Percentiles rank a stretch among this genome's conserved stretches.
Conservation (phyloP, 1,139 yeast genomes). For the Suhomyces kunorum region DNA sequence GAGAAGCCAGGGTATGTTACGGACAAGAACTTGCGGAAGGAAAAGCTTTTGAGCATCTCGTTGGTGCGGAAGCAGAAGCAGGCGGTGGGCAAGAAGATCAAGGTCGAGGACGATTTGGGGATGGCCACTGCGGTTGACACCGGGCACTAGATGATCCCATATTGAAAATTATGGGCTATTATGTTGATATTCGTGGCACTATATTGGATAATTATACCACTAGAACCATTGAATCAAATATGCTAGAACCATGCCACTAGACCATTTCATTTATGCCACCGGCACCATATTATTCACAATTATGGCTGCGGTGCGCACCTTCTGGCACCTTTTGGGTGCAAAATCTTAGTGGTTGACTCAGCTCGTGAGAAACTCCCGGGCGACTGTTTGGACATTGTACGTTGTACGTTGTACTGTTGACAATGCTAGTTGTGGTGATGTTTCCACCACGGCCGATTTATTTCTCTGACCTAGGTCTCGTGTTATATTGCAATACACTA, state of each 20-base stretch:
- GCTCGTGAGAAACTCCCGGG: too few relatives aligned
- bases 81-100: conserved; percentile 14
- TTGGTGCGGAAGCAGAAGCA: conserved; percentile 34
- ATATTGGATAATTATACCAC: conserved; percentile 1
- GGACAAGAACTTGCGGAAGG: conserved; percentile 38
- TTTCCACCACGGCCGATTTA: conserved; percentile 3
- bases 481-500: conserved; percentile 3
- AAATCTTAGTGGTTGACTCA: neutral
- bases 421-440: neutral
- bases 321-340: neutral
- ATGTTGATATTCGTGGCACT: neutral
- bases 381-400: neutral
- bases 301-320: too few relatives aligned
- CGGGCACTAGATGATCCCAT: neutral
- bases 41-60: conserved; percentile 38
- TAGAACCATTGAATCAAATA: too few relatives aligned
- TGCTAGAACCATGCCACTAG: too few relatives aligned
- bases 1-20: conserved; percentile 45
- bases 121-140: neutral
- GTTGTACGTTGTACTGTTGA: neutral
- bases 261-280: too few relatives aligned
- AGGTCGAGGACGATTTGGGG: conserved; percentile 5
- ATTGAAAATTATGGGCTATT: too few relatives aligned
- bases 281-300: too few relatives aligned
- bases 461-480: conserved; percentile 7